Base-by-base conservation (phyloP, 192 early-diverging fungal species). In the Dissophora globulifera region DNA sequence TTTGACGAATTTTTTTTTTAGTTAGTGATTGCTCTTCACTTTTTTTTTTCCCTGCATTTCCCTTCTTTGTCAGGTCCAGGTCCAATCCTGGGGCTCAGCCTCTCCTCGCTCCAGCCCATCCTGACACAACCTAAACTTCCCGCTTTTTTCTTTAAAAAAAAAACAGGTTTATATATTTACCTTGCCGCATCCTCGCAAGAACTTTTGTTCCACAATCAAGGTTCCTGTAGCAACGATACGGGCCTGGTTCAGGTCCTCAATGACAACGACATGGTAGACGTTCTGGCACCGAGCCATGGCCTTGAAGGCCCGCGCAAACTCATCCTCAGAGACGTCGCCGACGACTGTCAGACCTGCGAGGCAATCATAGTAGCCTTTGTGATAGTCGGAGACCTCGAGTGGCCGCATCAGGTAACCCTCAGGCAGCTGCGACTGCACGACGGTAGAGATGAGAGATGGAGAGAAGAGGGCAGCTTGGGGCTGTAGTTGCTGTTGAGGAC, bases 181-280 rank as follows among this genome's bases (percentile, higher is more conserved):
- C 78, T 92, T 84, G 8, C 92, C 94, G 66, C 90, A 93, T 13
- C 74, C 68, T 57, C 93, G 89, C 27, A 96, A 76, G 50, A 98
- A 94, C 85, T 98, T 98, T 70, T 92, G 89, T 79, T 98, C 96
- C 23, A 94, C 88, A 26, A 98, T 47, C 53, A 98, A 83, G 11
- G 94, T 94, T 26, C 93, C 96, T 22, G 91, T 87, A 4, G 92
- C 96, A 16, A 95, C 93, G 31, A 97, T 87, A 1, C 83, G 78
- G 25, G 64, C 49, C 20, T 72, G 82, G 41, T 70, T 76, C 26
- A 83, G 47, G 29, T 93, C 86, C 64, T 97, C 95, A 62, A 98
- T 92, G 9, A 96, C 96, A n/a, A 92, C 84, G 25, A 92, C 83
- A 79, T 91, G 92, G 76, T 91, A 92, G 27, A 76, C 72, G 6